Conservation (phyloP, 495 filamentous ascomycete genomes). For the Aspergillus carlsbadensis region DNA sequence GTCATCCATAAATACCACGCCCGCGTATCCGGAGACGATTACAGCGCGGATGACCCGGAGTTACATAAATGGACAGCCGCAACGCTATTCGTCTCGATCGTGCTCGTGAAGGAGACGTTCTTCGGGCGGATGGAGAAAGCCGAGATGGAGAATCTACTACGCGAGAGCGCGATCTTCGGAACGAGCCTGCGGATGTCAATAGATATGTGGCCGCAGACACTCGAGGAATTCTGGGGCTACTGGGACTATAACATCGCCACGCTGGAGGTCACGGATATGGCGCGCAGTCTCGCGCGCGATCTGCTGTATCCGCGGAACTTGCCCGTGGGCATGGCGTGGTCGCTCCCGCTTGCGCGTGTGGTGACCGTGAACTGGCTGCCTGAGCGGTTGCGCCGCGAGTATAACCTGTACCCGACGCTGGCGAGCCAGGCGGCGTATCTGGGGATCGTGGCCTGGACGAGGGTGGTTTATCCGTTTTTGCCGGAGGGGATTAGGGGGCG, state of each 20-base stretch:
- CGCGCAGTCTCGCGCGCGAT: constrained; percentile 15
- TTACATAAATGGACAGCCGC: constrained; percentile 23
- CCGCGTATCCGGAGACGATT: constrained; percentile 19
- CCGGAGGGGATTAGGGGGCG: constrained; percentile 11
- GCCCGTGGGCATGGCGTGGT: constrained; percentile 8
- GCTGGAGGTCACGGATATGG: constrained; percentile 20
- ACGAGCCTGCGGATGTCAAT: constrained; percentile 19
- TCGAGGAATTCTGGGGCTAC: constrained; percentile 19
- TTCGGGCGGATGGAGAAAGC: constrained; percentile 11
- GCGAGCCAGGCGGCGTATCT: constrained; percentile 5
- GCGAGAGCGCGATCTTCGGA: constrained; percentile 17
- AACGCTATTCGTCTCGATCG: constrained; percentile 15
- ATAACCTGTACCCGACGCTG: constrained; percentile 12
- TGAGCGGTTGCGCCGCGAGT: constrained; percentile 15
- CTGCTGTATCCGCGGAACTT: constrained; percentile 16
- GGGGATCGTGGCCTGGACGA: constrained; percentile 11
- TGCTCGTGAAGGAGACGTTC: constrained; percentile 19
- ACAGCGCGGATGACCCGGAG: constrained; percentile 20
- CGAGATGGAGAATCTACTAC: constrained; percentile 13
- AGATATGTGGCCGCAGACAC: constrained; percentile 18
- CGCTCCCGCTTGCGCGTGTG: constrained; percentile 11
- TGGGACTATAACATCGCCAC: constrained; percentile 22
- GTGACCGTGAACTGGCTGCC: constrained; percentile 18
- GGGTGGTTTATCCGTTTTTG: constrained; percentile 11
- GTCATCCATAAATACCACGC: constrained; percentile 20